These are phyloP conservation scores for Ramichloridium luteum DNA, from an alignment of 2,329 filamentous ascomycete species.

Conservation along the genomic window DNA sequence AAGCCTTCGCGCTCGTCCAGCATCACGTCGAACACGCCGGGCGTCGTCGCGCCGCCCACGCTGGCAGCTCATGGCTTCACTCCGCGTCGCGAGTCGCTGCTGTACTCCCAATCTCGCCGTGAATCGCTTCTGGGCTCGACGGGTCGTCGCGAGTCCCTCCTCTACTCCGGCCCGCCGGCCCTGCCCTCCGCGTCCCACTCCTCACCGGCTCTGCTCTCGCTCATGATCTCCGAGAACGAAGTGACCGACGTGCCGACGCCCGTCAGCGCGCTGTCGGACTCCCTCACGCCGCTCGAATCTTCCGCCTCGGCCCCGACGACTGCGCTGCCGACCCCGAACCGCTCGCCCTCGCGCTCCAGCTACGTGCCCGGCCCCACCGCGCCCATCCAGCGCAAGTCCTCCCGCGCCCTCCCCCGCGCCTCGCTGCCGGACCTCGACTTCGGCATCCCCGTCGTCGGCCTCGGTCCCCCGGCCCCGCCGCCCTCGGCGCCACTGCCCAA, in stretches of 20 bases:
- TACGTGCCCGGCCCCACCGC: conserved; percentile 2
- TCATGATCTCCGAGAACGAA: conserved; percentile 10
- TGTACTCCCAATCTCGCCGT: neutral
- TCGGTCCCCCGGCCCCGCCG: conserved; percentile 36
- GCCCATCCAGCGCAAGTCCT: conserved; percentile 2
- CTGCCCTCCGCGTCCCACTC: neutral
- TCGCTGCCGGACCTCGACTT: conserved; percentile 21
- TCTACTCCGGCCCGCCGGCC: neutral
- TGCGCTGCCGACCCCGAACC: too few relatives aligned
- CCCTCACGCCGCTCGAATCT: conserved; percentile 1
- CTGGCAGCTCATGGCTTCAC: too few relatives aligned
- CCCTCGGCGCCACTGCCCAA: conserved; percentile 33
- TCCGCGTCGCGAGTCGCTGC: too few relatives aligned
- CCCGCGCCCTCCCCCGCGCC: conserved; percentile 15
- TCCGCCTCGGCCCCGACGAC: conserved; percentile 6
- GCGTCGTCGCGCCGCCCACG: neutral
- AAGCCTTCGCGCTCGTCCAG: conserved; percentile 18
- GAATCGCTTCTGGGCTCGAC: neutral
- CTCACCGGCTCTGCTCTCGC: neutral
- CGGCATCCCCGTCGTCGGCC: conserved; percentile 27
- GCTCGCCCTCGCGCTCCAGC: conserved; percentile 17
- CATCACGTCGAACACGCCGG: conserved; percentile 2
- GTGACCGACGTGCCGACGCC: conserved; percentile 11
- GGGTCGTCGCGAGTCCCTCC: too few relatives aligned
- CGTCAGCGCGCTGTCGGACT: conserved; percentile 4